Conservation (phyloP, 345 rosid species). For the Gossypioides kirkii region DNA sequence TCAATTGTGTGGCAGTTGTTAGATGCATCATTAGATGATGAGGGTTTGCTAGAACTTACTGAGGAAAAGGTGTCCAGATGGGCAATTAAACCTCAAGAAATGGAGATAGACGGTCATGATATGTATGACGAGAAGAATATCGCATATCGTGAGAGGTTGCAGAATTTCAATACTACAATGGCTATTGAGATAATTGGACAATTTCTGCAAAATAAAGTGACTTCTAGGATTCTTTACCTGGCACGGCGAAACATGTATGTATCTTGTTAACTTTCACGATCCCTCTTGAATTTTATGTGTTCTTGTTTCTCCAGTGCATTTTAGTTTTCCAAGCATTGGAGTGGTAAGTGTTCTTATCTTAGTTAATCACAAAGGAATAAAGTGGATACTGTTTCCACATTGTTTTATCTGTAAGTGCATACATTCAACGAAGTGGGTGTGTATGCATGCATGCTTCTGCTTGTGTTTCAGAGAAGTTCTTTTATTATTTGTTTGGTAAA, state of each 20-base stretch:
- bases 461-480: neutral
- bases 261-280: neutral
- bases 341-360: neutral
- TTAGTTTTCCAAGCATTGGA: slow-evolving; percentile 10
- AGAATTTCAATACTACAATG: slow-evolving; percentile 54
- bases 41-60: slow-evolving; percentile 67
- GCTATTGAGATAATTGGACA: slow-evolving; percentile 73
- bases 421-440: neutral
- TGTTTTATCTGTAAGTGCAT: neutral
- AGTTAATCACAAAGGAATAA: neutral
- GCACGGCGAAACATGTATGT: slow-evolving; percentile 71
- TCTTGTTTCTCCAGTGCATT: slow-evolving; percentile 7
- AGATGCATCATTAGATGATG: slow-evolving; percentile 87
- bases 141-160: slow-evolving; percentile 53
- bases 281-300: neutral
- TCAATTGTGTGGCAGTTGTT: slow-evolving; percentile 65
- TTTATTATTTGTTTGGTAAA: neutral
- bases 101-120: slow-evolving; percentile 64
- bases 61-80: slow-evolving; percentile 58
- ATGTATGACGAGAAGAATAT: slow-evolving; percentile 40
- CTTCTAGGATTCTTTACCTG: slow-evolving; percentile 68
- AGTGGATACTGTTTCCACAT: neutral
- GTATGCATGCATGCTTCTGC: neutral
- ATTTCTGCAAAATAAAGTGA: slow-evolving; percentile 58
- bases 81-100: slow-evolving; percentile 45